Evolutionary conservation across 495 filamentous ascomycete genomes (phyloP), one percentile per base, ranked within the genome.

Genomic region (Elaphomyces granulatus): DNA sequence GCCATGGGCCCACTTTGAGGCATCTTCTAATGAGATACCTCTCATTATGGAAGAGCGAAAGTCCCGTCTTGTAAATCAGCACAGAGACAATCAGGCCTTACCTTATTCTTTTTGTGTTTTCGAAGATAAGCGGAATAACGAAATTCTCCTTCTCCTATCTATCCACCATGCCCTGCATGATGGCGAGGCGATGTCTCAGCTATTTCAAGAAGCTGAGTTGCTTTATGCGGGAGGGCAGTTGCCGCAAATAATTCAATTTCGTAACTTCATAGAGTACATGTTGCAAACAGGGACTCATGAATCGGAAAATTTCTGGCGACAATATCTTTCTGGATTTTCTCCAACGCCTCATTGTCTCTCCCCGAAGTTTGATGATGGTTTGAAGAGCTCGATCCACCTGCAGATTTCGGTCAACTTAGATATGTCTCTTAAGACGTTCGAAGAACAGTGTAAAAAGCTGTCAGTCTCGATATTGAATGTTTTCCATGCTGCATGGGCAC

Each of bases 161-260:
- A 81, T 85, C 43, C 84, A 88, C 48, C 84, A 92, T 54, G 81
- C 83, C 2, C 54, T 88, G 1, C 87, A 92, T 48, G 84, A 92
- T 55, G 84, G 79, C 15, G 68, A 75, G 19, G 80, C 79, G 1
- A 75, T 88, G 28, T 59, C 66, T 21, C 54, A 67, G 14, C 56
- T 92, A 0, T 59, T 87, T 2, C 51, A 74, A 0, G 83, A 87
- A 43, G 62, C 83, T 2, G 72, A 87, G 44, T 51, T 57, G 14
- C 41, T 60, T 4, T 66, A 75, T 32, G 35, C 52, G 2, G 66
- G 68, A 4, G 15, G 58, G 0, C 7, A 40, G 3, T 57, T 87
- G 4, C 55, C 64, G 1, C 38, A 33, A n/a, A 16, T 30, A 1
- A 42, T 36, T 6, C 49, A 52, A 2, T 61, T 61, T 36, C 38